A percentile compares a stretch with the other conserved stretches of the same genome.
Evolutionary conservation across 768 basidiomycete genomes (phyloP).

Genomic region (Cubamyces sp.): DNA sequence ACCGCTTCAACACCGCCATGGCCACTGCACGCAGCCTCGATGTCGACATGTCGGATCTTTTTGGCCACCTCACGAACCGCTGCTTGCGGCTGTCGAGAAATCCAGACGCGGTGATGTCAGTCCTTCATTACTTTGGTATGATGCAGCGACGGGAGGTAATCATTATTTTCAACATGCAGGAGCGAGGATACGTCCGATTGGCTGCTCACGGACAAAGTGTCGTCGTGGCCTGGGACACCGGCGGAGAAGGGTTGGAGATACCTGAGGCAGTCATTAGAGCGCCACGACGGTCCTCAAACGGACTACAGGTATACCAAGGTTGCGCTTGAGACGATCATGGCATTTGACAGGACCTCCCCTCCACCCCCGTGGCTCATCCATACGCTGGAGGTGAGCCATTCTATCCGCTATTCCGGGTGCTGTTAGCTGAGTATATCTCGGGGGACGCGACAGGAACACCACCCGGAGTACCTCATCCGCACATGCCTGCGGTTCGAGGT

Average conservation of each 20-base stretch:
- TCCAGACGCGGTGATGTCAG: constrained; percentile 62
- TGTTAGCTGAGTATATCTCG: constrained; percentile 1
- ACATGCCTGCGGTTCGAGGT: constrained; percentile 79
- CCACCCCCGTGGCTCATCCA: constrained; percentile 87
- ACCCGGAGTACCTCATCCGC: constrained; percentile 85
- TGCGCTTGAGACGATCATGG: constrained; percentile 76
- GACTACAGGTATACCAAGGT: constrained; percentile 79
- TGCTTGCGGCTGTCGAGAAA: constrained; percentile 77
- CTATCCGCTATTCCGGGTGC: constrained; percentile 6
- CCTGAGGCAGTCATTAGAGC: constrained; percentile 76
- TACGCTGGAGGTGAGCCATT: constrained; percentile 62
- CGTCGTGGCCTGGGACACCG: constrained; percentile 82
- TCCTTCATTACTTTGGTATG: constrained; percentile 14
- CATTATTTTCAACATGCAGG: constrained; percentile 42
- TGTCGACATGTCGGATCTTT: constrained; percentile 88
- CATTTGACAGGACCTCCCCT: constrained; percentile 57
- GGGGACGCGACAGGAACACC: constrained; percentile 52
- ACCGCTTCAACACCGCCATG: constrained; percentile 81
- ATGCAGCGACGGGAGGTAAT: constrained; percentile 6
- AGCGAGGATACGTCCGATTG: constrained; percentile 77
- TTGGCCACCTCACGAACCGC: constrained; percentile 73
- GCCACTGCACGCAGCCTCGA: constrained; percentile 72
- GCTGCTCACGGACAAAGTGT: constrained; percentile 79
- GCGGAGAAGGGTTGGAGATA: constrained; percentile 88
- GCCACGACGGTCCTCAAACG: constrained; percentile 72